These are phyloP conservation scores for Herpetomonas muscarum DNA, from an alignment of 208 protist genomes.

Conservation along the genomic window DNA sequence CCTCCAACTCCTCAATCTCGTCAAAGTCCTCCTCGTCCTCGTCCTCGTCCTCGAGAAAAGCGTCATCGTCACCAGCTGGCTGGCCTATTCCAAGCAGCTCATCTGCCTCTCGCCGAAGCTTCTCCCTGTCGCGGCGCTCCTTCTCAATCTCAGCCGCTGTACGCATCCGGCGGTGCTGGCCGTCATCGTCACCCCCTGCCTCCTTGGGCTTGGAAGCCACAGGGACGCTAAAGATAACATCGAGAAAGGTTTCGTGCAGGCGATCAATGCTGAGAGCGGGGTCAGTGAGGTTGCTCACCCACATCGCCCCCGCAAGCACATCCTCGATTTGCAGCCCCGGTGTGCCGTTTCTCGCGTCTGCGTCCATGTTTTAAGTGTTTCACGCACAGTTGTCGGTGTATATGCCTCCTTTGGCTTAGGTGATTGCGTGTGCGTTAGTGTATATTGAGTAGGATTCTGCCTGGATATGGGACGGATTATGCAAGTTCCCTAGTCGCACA, in stretches of 20 bases:
- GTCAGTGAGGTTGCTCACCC: constrained; percentile 64
- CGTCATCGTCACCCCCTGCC: constrained; percentile 10
- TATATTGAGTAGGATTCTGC: no score
- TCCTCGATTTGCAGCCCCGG: constrained; percentile 35
- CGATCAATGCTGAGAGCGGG: constrained; percentile 50
- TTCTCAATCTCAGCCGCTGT: constrained; percentile 59
- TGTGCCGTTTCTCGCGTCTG: not conserved
- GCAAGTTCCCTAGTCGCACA: no score
- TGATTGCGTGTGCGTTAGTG: no score
- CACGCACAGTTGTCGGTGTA: no score
- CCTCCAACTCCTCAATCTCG: constrained; percentile 6
- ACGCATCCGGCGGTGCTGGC: constrained; percentile 17
- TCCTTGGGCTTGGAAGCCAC: constrained; percentile 17
- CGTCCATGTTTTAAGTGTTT: no score
- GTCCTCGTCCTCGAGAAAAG: constrained; percentile 33
- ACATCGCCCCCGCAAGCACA: constrained; percentile 46
- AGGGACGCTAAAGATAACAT: constrained; percentile 64
- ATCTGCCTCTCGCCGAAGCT: constrained; percentile 40
- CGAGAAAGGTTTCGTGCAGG: constrained; percentile 65
- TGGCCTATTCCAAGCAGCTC: constrained; percentile 28
- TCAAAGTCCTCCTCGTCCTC: constrained; percentile 22
- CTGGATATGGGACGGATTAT: no score
- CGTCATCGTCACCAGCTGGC: constrained; percentile 22
- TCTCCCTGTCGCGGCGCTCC: constrained; percentile 34
- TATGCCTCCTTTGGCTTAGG: no score